Conservation (phyloP, 139 green algal genomes). For the Astrephomene gubernaculifera region DNA sequence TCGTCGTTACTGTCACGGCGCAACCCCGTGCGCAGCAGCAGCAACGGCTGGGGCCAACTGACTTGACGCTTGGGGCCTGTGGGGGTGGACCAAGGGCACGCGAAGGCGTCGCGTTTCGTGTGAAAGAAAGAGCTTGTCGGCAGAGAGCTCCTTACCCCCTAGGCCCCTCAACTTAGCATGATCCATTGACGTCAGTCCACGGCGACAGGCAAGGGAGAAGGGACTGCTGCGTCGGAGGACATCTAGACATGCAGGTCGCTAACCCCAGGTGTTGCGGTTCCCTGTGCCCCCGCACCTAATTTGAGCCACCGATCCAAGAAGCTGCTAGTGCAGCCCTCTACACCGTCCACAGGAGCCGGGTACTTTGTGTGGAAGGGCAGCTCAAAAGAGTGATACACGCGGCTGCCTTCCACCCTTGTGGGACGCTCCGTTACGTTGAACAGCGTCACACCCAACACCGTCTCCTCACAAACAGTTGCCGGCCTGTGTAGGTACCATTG, state of each 20-base stretch:
- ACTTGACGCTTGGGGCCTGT: not conserved
- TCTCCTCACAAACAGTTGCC: not conserved
- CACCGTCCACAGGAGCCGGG: not conserved
- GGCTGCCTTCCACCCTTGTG: not conserved
- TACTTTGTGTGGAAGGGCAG: slow-evolving; percentile 36
- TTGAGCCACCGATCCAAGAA: not conserved
- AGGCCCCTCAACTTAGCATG: no score
- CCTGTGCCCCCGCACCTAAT: not conserved
- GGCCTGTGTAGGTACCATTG: no score
- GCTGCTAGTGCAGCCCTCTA: not conserved
- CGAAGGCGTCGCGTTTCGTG: no score
- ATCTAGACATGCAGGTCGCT: no score
- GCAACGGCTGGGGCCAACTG: not conserved
- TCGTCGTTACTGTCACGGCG: not conserved
- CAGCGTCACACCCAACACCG: not conserved
- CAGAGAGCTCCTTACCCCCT: no score
- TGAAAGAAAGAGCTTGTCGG: no score
- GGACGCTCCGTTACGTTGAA: not conserved
- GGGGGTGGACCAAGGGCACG: no score
- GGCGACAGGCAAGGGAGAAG: no score
- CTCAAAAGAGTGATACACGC: not conserved
- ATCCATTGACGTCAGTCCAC: no score
- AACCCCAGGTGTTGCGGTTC: no score
- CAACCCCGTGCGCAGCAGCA: slow-evolving; percentile 5
- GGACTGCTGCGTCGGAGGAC: no score